Evolutionary conservation across 805 yeast genomes (phyloP).

Genomic region (Isabelozyma gotoi): DNA sequence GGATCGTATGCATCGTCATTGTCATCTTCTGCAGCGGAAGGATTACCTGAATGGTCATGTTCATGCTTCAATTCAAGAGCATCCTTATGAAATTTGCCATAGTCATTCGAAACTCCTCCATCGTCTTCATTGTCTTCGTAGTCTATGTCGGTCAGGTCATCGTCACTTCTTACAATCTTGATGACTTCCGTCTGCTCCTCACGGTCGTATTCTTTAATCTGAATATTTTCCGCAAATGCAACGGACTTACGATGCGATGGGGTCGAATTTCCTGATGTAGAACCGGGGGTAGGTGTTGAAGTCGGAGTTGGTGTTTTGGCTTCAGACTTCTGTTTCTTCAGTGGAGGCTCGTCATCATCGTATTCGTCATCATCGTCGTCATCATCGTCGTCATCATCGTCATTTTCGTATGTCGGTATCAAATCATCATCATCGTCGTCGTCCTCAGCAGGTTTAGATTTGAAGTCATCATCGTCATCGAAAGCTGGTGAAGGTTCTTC

Average conservation of each 20-base stretch:
- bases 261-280: slow-evolving; percentile 18
- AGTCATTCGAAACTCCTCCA: slow-evolving; percentile 13
- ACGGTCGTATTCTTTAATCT: slow-evolving; percentile 39
- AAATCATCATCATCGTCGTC: slow-evolving; percentile 24
- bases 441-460: no score
- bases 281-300: slow-evolving; percentile 1
- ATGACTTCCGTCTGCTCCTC: slow-evolving; percentile 30
- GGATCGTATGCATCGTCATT: slow-evolving; percentile 5
- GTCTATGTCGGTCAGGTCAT: slow-evolving; percentile 13
- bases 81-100: slow-evolving; percentile 29
- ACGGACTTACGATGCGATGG: slow-evolving; percentile 30
- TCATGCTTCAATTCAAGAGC: slow-evolving; percentile 30
- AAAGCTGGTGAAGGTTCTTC: slow-evolving; percentile 32
- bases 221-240: slow-evolving; percentile 42
- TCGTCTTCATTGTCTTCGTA: slow-evolving; percentile 13
- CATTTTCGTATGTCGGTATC: slow-evolving; percentile 22
- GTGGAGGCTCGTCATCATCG: slow-evolving; percentile 14
- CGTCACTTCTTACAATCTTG: slow-evolving; percentile 22
- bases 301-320: neutral
- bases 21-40: slow-evolving; percentile 3
- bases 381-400: slow-evolving; percentile 17
- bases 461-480: slow-evolving; percentile 15
- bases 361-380: slow-evolving; percentile 19
- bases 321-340: slow-evolving; percentile 11
- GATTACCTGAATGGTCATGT: slow-evolving; percentile 6